These are phyloP conservation scores for Phytophthora sojae DNA, from an alignment of 352 stramenopile species.

Conservation along the genomic window DNA sequence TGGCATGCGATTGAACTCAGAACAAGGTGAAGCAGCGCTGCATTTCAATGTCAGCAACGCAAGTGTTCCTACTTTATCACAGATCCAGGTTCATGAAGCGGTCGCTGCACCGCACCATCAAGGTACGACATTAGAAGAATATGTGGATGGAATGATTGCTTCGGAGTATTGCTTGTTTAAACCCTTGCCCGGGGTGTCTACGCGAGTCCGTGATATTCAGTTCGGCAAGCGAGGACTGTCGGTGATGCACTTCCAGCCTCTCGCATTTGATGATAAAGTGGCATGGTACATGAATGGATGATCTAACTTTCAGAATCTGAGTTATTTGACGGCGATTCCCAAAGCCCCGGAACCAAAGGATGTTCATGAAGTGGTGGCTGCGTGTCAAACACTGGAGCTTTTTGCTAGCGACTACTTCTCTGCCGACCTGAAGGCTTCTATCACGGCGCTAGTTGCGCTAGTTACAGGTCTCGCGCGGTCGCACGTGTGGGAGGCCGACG, in stretches of 20 bases:
- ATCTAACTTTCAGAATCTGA: background rate
- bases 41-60: background rate
- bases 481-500: background rate
- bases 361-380: background rate
- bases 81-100: background rate
- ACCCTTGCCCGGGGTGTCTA: conserved; percentile 1
- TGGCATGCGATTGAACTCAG: background rate
- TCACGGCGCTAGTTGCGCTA: background rate
- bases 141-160: conserved; percentile 7
- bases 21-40: background rate
- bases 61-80: background rate
- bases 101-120: conserved; percentile 4
- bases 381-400: conserved; percentile 1
- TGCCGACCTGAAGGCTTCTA: background rate
- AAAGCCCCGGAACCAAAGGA: background rate
- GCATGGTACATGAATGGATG: background rate
- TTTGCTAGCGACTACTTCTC: conserved; percentile 1
- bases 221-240: conserved; percentile 7
- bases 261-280: conserved; percentile 1
- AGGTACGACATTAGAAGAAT: conserved; percentile 1
- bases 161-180: conserved; percentile 2
- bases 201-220: conserved; percentile 2
- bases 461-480: background rate
- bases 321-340: background rate
- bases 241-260: conserved; percentile 7